Evolutionary conservation across 495 filamentous ascomycete genomes (phyloP), one percentile per base, ranked within the genome.

Genomic region (Jackrogersella minutella): DNA sequence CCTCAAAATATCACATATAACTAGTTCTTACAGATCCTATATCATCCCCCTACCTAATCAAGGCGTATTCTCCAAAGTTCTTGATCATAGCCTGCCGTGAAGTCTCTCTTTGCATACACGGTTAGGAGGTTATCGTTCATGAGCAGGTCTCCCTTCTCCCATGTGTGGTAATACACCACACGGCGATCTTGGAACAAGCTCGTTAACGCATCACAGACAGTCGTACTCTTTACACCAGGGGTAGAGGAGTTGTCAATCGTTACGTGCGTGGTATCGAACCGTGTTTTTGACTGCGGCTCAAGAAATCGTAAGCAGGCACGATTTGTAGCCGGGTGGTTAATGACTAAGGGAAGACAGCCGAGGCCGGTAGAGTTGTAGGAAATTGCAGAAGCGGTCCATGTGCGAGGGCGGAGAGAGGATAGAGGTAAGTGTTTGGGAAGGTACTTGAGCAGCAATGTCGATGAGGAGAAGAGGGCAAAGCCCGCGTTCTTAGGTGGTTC

Each of bases 141-240:
- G 13, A 88, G 61, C 30, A 86, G n/a, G 71, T 88, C 85, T 0
- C 84, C 85, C 63, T 81, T 76, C 47, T 84, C 74, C 84, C 83
- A 87, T 46, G 66, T 75, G 79, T 58, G 79, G 64, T 65, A 81
- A 57, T 74, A 76, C 14, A 77, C 80, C 0, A 87, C 79, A 0
- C 85, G 76, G 13, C 79, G 75, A 64, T 87, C 85, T 57, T 85
- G 81, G 11, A 81, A 64, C 17, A 85, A 43, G 8, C 51, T 47
- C 10, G 74, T 62, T 3, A 85, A 44, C 19, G 61, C 16, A 21
- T 64, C 65, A 24, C 68, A 69, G 2, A 73, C 60, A 11, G n/a
- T 58, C 40, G n/a, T 41, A 31, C 9, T 53, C 34, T 63, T 54
- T 8, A 31, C 33, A 16, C 14, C 44, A 6, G 58, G 34, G 17